A percentile compares a stretch with the other conserved stretches of the same genome.
Conservation (phyloP, 2,329 filamentous ascomycete genomes). For the Fusarium illudens region DNA sequence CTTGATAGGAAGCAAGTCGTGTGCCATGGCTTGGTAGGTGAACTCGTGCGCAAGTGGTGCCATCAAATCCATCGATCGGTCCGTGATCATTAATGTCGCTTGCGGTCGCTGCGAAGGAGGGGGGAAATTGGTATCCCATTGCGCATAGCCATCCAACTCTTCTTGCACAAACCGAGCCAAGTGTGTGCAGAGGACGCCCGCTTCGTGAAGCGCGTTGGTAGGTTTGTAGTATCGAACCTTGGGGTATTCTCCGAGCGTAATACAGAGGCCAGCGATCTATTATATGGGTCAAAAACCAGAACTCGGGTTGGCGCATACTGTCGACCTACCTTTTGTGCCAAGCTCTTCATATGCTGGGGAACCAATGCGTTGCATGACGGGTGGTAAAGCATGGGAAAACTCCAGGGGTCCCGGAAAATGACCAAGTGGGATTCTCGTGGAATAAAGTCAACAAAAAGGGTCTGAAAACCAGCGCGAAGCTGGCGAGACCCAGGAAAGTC, state of each 20-base stretch:
- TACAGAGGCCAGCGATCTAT: conserved; percentile 72
- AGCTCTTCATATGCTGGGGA: conserved; percentile 79
- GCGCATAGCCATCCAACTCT: conserved; percentile 87
- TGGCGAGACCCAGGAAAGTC: conserved; percentile 72
- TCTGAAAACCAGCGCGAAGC: conserved; percentile 81
- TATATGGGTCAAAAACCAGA: conserved; percentile 1
- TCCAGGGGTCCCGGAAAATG: conserved; percentile 94
- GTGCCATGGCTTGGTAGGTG: conserved; percentile 98
- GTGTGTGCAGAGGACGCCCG: conserved; percentile 85
- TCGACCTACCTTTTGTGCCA: conserved; percentile 81
- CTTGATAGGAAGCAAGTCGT: conserved; percentile 87
- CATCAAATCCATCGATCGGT: conserved; percentile 91
- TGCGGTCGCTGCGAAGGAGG: conserved; percentile 80
- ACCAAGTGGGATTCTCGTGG: conserved; percentile 91
- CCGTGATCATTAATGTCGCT: conserved; percentile 84
- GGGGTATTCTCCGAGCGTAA: conserved; percentile 92
- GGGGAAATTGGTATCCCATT: conserved; percentile 85
- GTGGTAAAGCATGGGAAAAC: conserved; percentile 92
- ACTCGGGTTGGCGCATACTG: background rate
- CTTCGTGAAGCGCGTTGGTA: conserved; percentile 79
- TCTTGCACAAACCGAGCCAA: conserved; percentile 91
- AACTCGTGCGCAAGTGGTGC: conserved; percentile 94
- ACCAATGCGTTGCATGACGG: conserved; percentile 88
- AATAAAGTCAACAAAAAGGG: conserved; percentile 87
- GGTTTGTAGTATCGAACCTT: conserved; percentile 92